Conservation (phyloP, 768 basidiomycete species). For the Daedaleopsis nitida region DNA sequence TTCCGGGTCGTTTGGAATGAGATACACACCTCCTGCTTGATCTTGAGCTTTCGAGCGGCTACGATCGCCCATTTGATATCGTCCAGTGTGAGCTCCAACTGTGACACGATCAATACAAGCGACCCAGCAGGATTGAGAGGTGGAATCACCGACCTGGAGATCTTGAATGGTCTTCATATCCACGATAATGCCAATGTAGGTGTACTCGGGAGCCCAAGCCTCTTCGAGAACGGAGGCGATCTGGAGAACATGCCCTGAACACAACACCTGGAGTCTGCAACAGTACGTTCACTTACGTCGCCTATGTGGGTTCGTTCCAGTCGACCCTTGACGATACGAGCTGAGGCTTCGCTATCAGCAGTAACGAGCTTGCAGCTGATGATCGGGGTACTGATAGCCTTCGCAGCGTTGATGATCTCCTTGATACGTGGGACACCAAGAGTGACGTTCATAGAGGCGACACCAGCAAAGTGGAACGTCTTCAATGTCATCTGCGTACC, state of each 20-base stretch:
- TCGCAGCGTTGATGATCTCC: slow-evolving; percentile 99
- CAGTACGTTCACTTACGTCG: slow-evolving; percentile 61
- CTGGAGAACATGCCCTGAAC: slow-evolving; percentile 39
- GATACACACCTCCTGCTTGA: slow-evolving; percentile 76
- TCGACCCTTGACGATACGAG: slow-evolving; percentile 95
- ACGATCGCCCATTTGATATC: slow-evolving; percentile 94
- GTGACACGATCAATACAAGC: background rate
- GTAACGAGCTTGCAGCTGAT: slow-evolving; percentile 95
- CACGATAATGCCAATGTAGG: slow-evolving; percentile 91
- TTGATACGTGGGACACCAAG: slow-evolving; percentile 99
- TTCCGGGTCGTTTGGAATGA: background rate
- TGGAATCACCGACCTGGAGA: slow-evolving; percentile 62
- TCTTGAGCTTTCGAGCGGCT: slow-evolving; percentile 84
- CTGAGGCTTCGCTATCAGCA: slow-evolving; percentile 85
- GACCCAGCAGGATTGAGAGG: background rate
- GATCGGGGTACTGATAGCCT: slow-evolving; percentile 94
- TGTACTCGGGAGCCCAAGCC: slow-evolving; percentile 91
- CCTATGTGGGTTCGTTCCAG: slow-evolving; percentile 93
- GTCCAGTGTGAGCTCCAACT: slow-evolving; percentile 93
- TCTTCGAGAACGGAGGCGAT: slow-evolving; percentile 93
- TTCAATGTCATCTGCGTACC: slow-evolving; percentile 99
- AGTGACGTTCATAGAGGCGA: slow-evolving; percentile 99
- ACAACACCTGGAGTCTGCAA: background rate
- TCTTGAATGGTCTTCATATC: slow-evolving; percentile 87
- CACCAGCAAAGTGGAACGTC: slow-evolving; percentile 99